Conservation (phyloP, 192 early-diverging fungal genomes). For the Martensiomyces pterosporus region DNA sequence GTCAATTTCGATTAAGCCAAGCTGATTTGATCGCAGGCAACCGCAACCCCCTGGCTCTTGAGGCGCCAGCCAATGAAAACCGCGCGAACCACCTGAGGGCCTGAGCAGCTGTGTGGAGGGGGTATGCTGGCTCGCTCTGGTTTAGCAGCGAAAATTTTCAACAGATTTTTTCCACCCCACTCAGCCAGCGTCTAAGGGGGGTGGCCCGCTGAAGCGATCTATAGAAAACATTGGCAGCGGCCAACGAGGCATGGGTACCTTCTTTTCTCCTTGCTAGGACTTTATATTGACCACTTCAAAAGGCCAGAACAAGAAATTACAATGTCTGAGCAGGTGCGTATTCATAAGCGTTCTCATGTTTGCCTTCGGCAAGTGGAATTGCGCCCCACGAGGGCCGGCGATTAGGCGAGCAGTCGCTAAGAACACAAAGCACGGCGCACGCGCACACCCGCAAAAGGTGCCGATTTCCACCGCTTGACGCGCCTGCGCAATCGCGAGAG, state of each 20-base stretch:
- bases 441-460: no score
- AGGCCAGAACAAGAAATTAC: slow-evolving; percentile 20
- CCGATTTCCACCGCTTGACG: no score
- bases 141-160: slow-evolving; percentile 31
- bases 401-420: no score
- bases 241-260: slow-evolving; percentile 16
- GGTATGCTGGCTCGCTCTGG: slow-evolving; percentile 1
- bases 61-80: no score
- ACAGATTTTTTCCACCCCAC: slow-evolving; percentile 8
- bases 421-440: no score
- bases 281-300: slow-evolving; percentile 19
- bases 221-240: slow-evolving; percentile 10
- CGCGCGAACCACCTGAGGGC: no score
- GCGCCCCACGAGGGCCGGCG: no score
- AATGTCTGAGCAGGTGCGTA: slow-evolving; percentile 53
- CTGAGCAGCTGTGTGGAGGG: no score
- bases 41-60: no score
- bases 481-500: no score
- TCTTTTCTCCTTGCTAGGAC: slow-evolving; percentile 48
- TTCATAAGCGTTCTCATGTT: slow-evolving; percentile 4
- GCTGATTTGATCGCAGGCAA: no score
- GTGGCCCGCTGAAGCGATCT: slow-evolving; percentile 5
- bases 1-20: no score
- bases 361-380: slow-evolving; percentile 4
- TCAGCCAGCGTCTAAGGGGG: slow-evolving; percentile 3